Conservation (phyloP, 2,329 filamentous ascomycete species). For the Macroventuria anomochaeta region DNA sequence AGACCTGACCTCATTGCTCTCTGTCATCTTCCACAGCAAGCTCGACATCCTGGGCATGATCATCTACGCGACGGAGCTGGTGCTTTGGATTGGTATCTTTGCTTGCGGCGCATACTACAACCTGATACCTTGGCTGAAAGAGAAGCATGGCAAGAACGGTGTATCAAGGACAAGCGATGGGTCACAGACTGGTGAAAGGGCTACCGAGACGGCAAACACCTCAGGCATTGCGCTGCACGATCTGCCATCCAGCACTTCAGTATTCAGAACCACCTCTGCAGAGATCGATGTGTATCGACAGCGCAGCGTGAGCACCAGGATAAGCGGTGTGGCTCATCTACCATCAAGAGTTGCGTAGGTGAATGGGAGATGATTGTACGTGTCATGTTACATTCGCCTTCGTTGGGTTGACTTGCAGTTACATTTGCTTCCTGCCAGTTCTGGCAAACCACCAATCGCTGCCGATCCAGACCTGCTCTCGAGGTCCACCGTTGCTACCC, state of each 20-base stretch:
- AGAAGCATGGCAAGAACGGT: conserved; percentile 33
- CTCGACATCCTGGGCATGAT: conserved; percentile 68
- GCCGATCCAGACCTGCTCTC: background rate
- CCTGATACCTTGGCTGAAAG: conserved; percentile 62
- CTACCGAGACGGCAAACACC: conserved; percentile 9
- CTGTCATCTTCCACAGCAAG: conserved; percentile 66
- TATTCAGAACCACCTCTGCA: conserved; percentile 64
- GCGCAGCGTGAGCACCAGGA: conserved; percentile 19
- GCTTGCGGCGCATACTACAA: conserved; percentile 71
- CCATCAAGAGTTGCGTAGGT: conserved; percentile 17
- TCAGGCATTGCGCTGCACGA: conserved; percentile 53
- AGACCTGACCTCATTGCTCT: conserved; percentile 70
- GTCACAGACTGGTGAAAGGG: background rate
- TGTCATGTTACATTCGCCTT: background rate
- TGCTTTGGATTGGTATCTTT: conserved; percentile 72
- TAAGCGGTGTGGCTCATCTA: conserved; percentile 5
- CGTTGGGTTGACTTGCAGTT: background rate
- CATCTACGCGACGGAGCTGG: conserved; percentile 71
- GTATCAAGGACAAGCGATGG: conserved; percentile 1
- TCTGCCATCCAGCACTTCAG: conserved; percentile 66
- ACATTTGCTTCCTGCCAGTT: conserved; percentile 1
- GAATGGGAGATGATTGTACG: background rate
- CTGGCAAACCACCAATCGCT: background rate
- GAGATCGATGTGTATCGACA: conserved; percentile 41
- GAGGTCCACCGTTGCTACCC: background rate